Conservation (phyloP, 208 protist genomes). For the Porcisia hertigi region DNA sequence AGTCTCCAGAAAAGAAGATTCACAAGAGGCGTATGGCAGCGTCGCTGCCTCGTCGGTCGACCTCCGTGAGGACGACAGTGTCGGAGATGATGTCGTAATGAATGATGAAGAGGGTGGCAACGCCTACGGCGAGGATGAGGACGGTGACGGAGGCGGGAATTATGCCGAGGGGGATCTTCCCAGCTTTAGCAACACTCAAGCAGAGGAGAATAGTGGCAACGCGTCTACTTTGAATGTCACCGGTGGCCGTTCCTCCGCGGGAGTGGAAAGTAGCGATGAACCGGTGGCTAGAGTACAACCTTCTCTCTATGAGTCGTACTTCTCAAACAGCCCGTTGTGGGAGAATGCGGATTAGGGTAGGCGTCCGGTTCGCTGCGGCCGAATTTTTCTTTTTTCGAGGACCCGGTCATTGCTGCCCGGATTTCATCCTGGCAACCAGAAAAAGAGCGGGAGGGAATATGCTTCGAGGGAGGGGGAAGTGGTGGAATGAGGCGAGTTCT, state of each 20-base stretch:
- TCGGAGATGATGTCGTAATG: background rate
- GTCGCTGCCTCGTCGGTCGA: background rate
- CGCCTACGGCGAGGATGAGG: background rate
- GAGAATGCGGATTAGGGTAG: constrained; percentile 1
- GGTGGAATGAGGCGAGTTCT: background rate
- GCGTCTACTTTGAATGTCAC: background rate
- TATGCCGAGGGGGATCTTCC: constrained; percentile 12
- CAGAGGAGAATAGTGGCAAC: background rate
- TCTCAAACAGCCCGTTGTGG: constrained; percentile 11
- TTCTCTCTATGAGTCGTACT: constrained; percentile 9
- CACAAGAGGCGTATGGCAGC: background rate
- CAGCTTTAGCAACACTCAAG: constrained; percentile 25
- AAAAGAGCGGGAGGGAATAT: background rate
- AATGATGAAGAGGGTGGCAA: background rate
- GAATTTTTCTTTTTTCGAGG: background rate
- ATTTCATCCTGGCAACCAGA: background rate
- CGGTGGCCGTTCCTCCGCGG: background rate
- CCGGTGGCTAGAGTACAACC: background rate
- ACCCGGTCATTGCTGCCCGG: background rate
- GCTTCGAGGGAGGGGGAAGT: too few species aligned
- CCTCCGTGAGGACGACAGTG: background rate
- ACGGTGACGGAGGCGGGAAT: constrained; percentile 1
- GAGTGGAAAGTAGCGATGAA: background rate
- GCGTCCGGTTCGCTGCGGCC: background rate
- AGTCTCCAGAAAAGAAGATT: background rate